Base-by-base conservation (phyloP, 2,329 filamentous ascomycete genomes). In the Parastagonospora nodorum region DNA sequence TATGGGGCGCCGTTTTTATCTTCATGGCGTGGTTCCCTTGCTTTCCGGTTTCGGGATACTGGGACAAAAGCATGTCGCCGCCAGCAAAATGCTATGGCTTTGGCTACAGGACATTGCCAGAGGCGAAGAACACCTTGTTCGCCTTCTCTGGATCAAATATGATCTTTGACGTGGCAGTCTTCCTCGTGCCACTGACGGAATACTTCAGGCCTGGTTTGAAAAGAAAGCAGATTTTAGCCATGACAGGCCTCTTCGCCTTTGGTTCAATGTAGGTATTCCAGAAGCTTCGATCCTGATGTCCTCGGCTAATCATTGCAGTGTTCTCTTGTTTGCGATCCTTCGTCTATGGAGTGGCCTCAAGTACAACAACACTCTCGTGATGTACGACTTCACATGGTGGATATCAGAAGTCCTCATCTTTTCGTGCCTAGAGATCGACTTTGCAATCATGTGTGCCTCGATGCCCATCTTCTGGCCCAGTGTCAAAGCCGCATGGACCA, bases 391-490 rank as follows among this genome's bases (percentile, higher is more conserved):
- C 35, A 69, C 68, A 0, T 73, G 59, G 61, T 66, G 67, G 63
- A 66, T 66, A 12, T 63, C 64, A 0, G 55, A 64, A 27, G 57
- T 60, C 2, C 45, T 69, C n/a, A 63, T 72, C 31, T 55, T 73
- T 36, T 66, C 66, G 11, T 64, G 58, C 39, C 56, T 73, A 30
- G 70, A 73, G 48, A 55, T 73, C 42, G 63, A 72, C 30, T 65
- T 73, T 38, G 70, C 70, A 11, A 71, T 73, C 47, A 66, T 71
- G 19, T 71, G 65, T 53, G 70, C 68, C 28, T 70, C 66, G 8
- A 69, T 74, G 50, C 71, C 71, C 12, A 71, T 73, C 30, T 73
- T 74, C 60, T 74, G 71, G 71, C 70, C 69, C 6, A 53, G 61
- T 11, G 55, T 74, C 30, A 48, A 65, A 10, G 43, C 57, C n/a